Evolutionary conservation across 768 basidiomycete species (phyloP).

Genomic region (Russula sp.): DNA sequence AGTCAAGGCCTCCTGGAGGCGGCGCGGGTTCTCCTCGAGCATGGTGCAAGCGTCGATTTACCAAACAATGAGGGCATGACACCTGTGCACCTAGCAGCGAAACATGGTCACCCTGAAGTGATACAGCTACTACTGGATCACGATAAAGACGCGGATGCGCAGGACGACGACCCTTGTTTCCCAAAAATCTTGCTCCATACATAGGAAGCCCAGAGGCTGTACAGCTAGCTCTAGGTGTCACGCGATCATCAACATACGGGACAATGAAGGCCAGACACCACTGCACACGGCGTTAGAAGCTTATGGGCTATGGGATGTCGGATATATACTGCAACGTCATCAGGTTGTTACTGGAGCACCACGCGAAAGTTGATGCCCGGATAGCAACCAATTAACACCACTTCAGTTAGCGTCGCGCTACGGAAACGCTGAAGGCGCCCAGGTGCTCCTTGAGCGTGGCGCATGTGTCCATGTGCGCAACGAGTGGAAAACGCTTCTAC

Average conservation of each 20-base stretch:
- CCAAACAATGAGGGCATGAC: neutral
- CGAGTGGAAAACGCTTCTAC: neutral
- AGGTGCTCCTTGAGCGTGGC: neutral
- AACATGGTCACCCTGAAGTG: neutral
- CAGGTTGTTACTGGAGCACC: neutral
- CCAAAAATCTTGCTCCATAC: neutral
- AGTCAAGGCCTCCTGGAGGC: too few relatives aligned
- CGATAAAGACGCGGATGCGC: neutral
- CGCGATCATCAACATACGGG: neutral
- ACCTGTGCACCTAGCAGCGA: neutral
- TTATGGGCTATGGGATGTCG: neutral
- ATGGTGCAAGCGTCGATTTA: neutral
- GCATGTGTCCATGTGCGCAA: neutral
- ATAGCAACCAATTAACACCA: neutral
- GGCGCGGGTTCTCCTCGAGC: neutral
- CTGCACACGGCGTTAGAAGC: neutral
- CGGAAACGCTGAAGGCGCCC: neutral
- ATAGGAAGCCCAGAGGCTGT: too few relatives aligned
- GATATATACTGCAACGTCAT: neutral
- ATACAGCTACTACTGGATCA: neutral
- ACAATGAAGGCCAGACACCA: neutral
- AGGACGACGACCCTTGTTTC: neutral
- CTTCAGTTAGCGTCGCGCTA: neutral
- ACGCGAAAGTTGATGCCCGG: neutral
- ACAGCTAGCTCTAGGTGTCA: neutral